Evolutionary conservation across 805 yeast species (phyloP), one percentile per base, ranked within the genome.

Genomic region (Schizosaccharomyces lindneri): DNA sequence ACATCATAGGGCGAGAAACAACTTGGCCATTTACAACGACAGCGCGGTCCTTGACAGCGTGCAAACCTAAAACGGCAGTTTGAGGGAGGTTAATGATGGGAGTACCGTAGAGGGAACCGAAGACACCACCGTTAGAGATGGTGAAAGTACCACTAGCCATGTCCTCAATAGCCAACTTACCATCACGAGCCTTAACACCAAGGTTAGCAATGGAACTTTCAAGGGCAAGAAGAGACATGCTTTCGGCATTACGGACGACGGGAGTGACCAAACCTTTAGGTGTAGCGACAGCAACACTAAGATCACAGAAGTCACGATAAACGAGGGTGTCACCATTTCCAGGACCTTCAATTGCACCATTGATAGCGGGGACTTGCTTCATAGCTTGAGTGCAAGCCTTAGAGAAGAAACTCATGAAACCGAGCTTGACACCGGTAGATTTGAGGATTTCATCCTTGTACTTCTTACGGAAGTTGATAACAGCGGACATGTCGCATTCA

Each of bases 91-190:
- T 93, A 73, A 93, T 90, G 75, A 93, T 93, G 70, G 98, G 98
- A 61, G 98, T 93, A 73, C 98, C 98, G 74, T 85, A 87, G 67
- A 93, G 78, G 31, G 97, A 93, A 66, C 98, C 98, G 70, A 93
- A 93, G 63, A 93, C 96, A 74, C 98, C 98, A 73, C 98, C 98
- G 77, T 93, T 93, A 62, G 97, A 93, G 70, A 93, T 93, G 70
- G 98, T 93, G 79, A 93, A 89, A 64, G 97, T 89, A 74, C 98
- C 98, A 73, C 98, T 98, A 64, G 96, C 81, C 97, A 93, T 90
- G 74, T 93, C 98, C 78, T 93, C 98, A 66, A 93, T 76, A 62
- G 97, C 87, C 71, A 93, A 80, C 77, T 93, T 89, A 70, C 93
- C 93, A 72, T 90, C 97, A 75, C 97, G 86, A 65, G 98, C 98